A percentile compares a stretch with the other conserved stretches of the same genome.
Evolutionary conservation across 805 yeast species (phyloP).

Genomic region (Nematodospora valgi): DNA sequence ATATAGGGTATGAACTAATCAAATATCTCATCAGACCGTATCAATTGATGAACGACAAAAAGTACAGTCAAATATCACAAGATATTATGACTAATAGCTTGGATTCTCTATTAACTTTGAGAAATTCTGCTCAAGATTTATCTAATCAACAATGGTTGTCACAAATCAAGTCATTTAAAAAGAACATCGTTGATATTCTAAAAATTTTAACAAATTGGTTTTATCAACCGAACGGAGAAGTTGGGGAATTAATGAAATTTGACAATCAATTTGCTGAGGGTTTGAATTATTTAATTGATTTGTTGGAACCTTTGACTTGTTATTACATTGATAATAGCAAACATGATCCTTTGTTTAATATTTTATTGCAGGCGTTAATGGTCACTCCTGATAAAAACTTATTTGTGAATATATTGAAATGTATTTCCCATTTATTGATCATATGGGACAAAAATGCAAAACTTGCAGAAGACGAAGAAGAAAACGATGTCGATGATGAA

Average conservation of each 20-base stretch:
- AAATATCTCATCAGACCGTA: conserved; percentile 34
- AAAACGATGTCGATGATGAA: conserved; percentile 13
- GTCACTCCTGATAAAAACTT: conserved; percentile 63
- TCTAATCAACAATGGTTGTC: conserved; percentile 79
- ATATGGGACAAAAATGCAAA: conserved; percentile 20
- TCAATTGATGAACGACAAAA: conserved; percentile 19
- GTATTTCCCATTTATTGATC: conserved; percentile 73
- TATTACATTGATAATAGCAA: conserved; percentile 72
- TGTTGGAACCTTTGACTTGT: conserved; percentile 80
- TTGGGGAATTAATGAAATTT: conserved; percentile 15
- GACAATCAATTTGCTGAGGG: conserved; percentile 51
- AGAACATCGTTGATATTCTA: conserved; percentile 44
- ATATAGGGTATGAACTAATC: conserved; percentile 40
- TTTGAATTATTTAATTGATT: conserved; percentile 66
- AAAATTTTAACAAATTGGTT: conserved; percentile 35
- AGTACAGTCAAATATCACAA: conserved; percentile 14
- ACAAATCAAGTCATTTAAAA: conserved; percentile 45
- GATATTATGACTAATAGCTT: conserved; percentile 25
- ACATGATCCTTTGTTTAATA: conserved; percentile 64
- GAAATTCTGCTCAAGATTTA: conserved; percentile 82
- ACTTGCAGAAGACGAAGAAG: conserved; percentile 36
- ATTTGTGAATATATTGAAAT: conserved; percentile 66
- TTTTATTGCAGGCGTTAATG: conserved; percentile 49
- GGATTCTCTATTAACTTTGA: conserved; percentile 59
- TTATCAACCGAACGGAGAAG: conserved; percentile 13